Conservation (phyloP, 148 eudicot genomes). For the Arctostaphylos glauca region DNA sequence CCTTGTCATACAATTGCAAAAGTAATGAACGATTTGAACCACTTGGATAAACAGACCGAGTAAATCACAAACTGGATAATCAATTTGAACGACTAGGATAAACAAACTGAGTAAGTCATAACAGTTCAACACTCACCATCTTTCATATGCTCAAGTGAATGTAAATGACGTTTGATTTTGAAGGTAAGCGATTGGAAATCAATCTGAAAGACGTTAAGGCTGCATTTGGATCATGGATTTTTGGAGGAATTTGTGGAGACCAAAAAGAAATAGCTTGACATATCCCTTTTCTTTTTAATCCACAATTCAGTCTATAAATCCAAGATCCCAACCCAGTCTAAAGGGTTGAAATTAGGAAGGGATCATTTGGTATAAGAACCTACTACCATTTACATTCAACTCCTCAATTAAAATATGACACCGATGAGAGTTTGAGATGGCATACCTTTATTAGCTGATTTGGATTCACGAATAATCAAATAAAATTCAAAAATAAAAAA, state of each 20-base stretch:
- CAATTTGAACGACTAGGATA: no score
- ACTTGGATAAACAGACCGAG: no score
- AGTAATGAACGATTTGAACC: neutral
- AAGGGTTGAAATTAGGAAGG: neutral
- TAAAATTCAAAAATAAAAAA: neutral
- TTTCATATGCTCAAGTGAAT: neutral
- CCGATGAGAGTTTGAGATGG: neutral
- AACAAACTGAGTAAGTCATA: neutral
- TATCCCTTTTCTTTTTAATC: neutral
- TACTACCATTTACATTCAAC: neutral
- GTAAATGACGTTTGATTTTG: neutral
- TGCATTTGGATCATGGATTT: neutral
- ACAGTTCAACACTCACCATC: neutral
- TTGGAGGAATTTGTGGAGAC: neutral
- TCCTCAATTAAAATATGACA: neutral
- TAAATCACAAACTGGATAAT: no score
- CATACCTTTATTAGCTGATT: neutral
- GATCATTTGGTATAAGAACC: neutral
- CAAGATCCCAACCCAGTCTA: neutral
- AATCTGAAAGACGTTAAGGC: neutral
- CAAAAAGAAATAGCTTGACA: neutral
- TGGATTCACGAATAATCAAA: neutral
- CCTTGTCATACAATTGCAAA: neutral
- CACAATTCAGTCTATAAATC: neutral
- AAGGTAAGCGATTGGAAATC: neutral